These are phyloP conservation scores for Dryas integrifolia DNA, from an alignment of 331 rosid genomes.

Conservation along the genomic window DNA sequence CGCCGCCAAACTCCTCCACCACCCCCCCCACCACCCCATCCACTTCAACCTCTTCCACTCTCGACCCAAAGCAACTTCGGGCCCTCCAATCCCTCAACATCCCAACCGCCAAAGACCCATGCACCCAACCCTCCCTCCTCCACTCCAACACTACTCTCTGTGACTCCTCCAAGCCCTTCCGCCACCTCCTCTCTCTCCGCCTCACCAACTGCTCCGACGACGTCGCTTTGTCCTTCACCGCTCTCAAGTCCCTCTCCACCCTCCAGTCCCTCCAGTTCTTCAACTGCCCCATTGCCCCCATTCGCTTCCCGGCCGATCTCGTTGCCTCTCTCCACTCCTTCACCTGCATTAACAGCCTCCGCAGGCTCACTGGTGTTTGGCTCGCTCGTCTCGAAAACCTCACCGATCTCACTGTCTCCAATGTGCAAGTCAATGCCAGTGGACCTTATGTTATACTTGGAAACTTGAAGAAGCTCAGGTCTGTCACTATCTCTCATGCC, in stretches of 20 bases:
- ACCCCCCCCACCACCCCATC: constrained; percentile 25
- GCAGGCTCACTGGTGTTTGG: constrained; percentile 72
- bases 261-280: constrained; percentile 62
- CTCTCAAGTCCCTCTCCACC: constrained; percentile 80
- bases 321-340: constrained; percentile 64
- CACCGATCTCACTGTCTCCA: constrained; percentile 70
- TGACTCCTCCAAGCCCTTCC: constrained; percentile 69
- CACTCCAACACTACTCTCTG: constrained; percentile 60
- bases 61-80: constrained; percentile 77
- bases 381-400: constrained; percentile 72
- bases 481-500: constrained; percentile 65
- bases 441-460: constrained; percentile 83
- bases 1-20: not conserved
- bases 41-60: constrained; percentile 35
- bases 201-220: constrained; percentile 77
- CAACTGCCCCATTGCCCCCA: constrained; percentile 72
- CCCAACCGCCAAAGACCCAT: constrained; percentile 81
- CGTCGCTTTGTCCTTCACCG: constrained; percentile 84
- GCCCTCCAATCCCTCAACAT: constrained; percentile 84
- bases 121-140: constrained; percentile 49
- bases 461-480: constrained; percentile 57
- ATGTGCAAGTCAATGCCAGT: constrained; percentile 48
- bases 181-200: constrained; percentile 67
- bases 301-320: constrained; percentile 75
- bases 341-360: constrained; percentile 60